Base-by-base conservation (phyloP, 2,329 filamentous ascomycete species). In the Penicillium nordicum region DNA sequence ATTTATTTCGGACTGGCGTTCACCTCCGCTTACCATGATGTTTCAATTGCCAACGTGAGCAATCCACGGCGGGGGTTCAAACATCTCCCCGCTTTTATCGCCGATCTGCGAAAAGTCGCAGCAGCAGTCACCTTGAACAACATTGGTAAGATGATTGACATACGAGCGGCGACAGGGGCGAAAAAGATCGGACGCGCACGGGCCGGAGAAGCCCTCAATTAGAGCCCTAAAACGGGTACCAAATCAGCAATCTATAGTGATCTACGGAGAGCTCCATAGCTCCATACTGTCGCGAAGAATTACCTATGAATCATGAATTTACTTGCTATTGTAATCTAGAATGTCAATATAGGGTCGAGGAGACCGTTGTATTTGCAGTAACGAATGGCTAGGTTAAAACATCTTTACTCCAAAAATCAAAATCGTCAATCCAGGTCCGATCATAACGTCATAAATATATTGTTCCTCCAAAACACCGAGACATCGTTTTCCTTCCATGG, bases 1-100 rank as follows among this genome's bases (percentile, higher is more conserved):
- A 10, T 25, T 46, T 37, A 32, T 53, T 27, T 27, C 9, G 30
- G 46, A 21, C 36, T 3, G 43, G 32, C 7, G 18, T 48, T 12
- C 7, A 34, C 12, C 30, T 40, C 30, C 12, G 51, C 65, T 60
- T 61, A 77, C 75, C 75, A 79, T 50, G 77, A 79, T 49, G 76
- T 74, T 66, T 79, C 77, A 59, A 79, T 78, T 18, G 77, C 77
- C 38, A 79, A 72, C 3, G 77, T 79, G 30, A 78, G 66, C 41
- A 78, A 60, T 16, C 67, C 63, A n/a, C 71, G 65, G n/a, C 59
- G 46, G 21, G 42, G 47, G 43, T 21, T 30, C 37, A 38, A 38
- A 27, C 50, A 43, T 7, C 42, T 51, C 50, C 45, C 62, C 4
- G 56, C 42, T 14, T 38, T 40, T 25, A 37, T 49, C 40, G 61